Base-by-base conservation (phyloP, 192 early-diverging fungal genomes). In the Phlyctochytrium arcticum region DNA sequence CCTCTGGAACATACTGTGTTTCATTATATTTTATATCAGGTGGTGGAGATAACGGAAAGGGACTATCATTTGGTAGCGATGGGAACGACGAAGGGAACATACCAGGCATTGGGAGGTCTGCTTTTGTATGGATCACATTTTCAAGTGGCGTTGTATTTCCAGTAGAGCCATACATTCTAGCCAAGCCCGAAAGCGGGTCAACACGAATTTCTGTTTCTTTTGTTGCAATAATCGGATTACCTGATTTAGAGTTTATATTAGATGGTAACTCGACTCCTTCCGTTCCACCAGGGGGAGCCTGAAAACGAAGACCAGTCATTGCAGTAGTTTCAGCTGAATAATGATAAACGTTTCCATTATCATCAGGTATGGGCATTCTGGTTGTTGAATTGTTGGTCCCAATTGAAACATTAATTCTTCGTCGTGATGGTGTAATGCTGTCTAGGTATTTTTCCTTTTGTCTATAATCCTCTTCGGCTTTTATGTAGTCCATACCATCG, bases 391-490 rank as follows among this genome's bases (percentile, higher is more conserved):
- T 3, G 12, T n/a, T 12, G 2, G 3, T 53, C 2, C 50, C 26
- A 23, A 27, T 51, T 12, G 19, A 12, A 10, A 27, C 12, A 12
- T 12, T 26, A 51, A 19, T 51, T 2, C 26, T 26, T 27, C 26
- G n/a, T 2, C 50, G 2, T 0, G 0, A 1, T 27, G 50, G 50
- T 23, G 58, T 60, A 2, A 60, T 30, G 0, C 3, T 3, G 4
- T 60, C 58, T 1, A 60, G 37, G 27, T 60, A 57, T 2, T 31
- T 19, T 3, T 57, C 30, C 23, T 57, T 57, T 19, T 21, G 9
- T 15, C 60, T 0, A 42, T 55, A 65, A 27, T 54, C 62, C 19
- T 55, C 49, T 26, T 65, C 62, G 5, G 62, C 62, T 39, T 54
- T 35, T 9, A 65, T 9, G 44, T 37, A 65, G 23, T 65, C 62